phyloP scores from a whole-genome alignment of 2,329 filamentous ascomycete genomes.

The Pestalotiopsis sp. region DNA sequence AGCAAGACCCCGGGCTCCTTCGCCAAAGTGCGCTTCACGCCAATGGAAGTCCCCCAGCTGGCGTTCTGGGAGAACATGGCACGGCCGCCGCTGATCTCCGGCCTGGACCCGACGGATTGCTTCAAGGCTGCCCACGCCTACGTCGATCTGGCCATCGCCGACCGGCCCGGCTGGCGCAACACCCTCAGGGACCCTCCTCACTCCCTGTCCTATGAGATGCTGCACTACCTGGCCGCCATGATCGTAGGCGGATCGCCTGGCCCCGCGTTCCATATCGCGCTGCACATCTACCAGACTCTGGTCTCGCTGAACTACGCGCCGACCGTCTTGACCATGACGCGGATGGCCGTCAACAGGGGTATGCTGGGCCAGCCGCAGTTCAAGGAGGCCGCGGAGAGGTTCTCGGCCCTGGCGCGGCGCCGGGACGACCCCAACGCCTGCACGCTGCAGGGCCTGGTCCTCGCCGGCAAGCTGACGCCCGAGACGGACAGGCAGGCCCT shows the following conservation, averaged over 20 bases:
- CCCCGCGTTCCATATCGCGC: constrained; percentile 21
- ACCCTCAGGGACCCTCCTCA: constrained; percentile 19
- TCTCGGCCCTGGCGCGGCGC: constrained; percentile 16
- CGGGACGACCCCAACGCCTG: constrained; percentile 30
- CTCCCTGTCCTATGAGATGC: constrained; percentile 22
- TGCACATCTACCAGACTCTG: constrained; percentile 37
- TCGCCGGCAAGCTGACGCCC: constrained; percentile 16
- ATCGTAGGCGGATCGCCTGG: constrained; percentile 19
- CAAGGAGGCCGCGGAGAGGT: constrained; percentile 18
- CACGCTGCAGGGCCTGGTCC: constrained; percentile 35
- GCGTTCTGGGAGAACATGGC: constrained; percentile 25
- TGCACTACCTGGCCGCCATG: constrained; percentile 34
- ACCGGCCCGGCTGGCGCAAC: neutral
- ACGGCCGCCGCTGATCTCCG: neutral
- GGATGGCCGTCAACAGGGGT: constrained; percentile 18
- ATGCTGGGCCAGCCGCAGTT: constrained; percentile 19
- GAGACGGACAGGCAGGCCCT: constrained; percentile 6
- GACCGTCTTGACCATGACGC: constrained; percentile 34
- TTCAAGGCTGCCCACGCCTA: constrained; percentile 5
- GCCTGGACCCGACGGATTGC: neutral
- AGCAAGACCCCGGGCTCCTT: neutral
- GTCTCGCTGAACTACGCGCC: constrained; percentile 34
- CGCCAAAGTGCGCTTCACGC: constrained; percentile 22
- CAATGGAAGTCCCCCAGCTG: constrained; percentile 27
- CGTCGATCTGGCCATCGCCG: neutral